Conservation (phyloP, 2,329 filamentous ascomycete genomes). For the Ophiocordyceps robertsii region DNA sequence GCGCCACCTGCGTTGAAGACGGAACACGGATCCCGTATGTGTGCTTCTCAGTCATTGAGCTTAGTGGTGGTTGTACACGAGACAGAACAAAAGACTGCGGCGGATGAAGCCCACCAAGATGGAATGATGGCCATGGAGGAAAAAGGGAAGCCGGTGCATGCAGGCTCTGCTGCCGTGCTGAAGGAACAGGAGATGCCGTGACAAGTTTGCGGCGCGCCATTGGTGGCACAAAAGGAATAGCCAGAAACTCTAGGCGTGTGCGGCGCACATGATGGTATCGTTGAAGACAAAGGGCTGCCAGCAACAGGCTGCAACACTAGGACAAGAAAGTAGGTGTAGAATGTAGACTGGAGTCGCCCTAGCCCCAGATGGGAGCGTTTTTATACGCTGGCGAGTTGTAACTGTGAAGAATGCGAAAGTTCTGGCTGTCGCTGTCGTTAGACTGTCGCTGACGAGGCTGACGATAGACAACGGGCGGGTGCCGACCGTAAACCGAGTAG, state of each 20-base stretch:
- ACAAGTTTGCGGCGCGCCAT: too few species aligned
- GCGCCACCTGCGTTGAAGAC: too few species aligned
- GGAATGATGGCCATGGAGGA: too few species aligned
- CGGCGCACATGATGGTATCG: neutral
- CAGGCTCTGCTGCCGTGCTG: neutral
- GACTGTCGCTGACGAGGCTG: conserved; percentile 17
- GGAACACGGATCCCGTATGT: too few species aligned
- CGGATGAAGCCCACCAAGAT: too few species aligned
- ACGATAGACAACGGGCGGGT: conserved; percentile 20
- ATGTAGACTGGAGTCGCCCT: neutral
- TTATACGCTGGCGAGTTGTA: conserved; percentile 45
- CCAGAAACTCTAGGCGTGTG: neutral
- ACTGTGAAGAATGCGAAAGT: conserved; percentile 42
- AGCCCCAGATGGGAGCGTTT: conserved; percentile 43
- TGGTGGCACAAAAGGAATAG: neutral
- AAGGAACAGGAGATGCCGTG: neutral
- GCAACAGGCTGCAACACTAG: neutral
- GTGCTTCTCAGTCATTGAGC: too few species aligned
- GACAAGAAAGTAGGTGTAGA: neutral
- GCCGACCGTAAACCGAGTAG: conserved; percentile 4
- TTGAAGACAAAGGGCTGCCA: neutral
- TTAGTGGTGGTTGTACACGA: too few species aligned
- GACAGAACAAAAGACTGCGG: too few species aligned
- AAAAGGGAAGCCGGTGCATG: neutral
- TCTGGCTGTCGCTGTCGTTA: conserved; percentile 8